Evolutionary conservation across 306 rosid species (phyloP).

Genomic region (Parietaria judaica): DNA sequence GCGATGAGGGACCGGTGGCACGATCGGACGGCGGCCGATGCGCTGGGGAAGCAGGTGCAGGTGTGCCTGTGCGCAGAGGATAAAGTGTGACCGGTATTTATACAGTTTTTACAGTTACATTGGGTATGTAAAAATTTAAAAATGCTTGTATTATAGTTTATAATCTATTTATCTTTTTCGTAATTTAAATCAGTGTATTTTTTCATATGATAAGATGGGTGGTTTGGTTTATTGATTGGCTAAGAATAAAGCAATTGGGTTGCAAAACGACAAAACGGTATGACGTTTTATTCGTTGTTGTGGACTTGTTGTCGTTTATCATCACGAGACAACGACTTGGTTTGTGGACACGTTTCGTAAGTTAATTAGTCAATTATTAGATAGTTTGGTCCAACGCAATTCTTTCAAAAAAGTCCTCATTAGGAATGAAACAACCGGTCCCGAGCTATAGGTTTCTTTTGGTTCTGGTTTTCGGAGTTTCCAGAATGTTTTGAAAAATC

Average conservation of each 20-base stretch:
- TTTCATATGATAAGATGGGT: not conserved
- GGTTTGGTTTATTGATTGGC: not conserved
- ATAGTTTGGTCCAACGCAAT: too few relatives aligned
- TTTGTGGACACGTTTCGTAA: not conserved
- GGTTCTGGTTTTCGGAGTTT: too few relatives aligned
- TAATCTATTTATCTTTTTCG: too few relatives aligned
- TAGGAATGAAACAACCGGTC: too few relatives aligned
- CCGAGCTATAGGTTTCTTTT: too few relatives aligned
- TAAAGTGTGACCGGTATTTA: not conserved
- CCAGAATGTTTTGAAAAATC: too few relatives aligned
- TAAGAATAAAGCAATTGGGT: not conserved
- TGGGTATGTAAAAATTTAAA: too few relatives aligned
- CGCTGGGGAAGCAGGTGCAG: slow-evolving; percentile 29
- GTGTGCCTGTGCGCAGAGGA: slow-evolving; percentile 22
- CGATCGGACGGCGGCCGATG: slow-evolving; percentile 34
- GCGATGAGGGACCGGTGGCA: slow-evolving; percentile 50
- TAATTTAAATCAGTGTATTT: too few relatives aligned
- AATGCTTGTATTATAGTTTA: too few relatives aligned
- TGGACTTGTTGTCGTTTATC: not conserved
- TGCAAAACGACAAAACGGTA: not conserved
- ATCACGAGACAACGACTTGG: not conserved
- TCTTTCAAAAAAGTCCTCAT: too few relatives aligned
- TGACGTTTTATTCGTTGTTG: not conserved
- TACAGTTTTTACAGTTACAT: too few relatives aligned
- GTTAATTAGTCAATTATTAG: not conserved